Conservation (phyloP, 208 protist genomes). For the Trypanosoma conorhini region DNA sequence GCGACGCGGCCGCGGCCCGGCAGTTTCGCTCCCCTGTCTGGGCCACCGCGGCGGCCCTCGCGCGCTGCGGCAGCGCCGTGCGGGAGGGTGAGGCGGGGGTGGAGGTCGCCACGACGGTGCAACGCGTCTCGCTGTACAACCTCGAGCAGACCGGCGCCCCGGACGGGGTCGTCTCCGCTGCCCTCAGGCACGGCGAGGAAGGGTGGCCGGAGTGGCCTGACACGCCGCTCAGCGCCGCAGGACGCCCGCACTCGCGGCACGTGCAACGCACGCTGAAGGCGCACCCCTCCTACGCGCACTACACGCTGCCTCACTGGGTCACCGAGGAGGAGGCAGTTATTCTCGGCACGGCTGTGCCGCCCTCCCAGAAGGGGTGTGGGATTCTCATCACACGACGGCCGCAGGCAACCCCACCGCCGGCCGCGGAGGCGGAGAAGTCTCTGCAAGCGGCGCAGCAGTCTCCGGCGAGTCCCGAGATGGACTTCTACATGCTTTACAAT, state of each 20-base stretch:
- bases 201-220: not conserved
- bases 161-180: not conserved
- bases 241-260: not conserved
- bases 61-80: slow-evolving; percentile 20
- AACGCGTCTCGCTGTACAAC: slow-evolving; percentile 45
- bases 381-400: slow-evolving; percentile 4
- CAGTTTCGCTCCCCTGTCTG: slow-evolving; percentile 56
- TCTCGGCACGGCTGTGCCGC: slow-evolving; percentile 31
- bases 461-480: not conserved
- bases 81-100: slow-evolving; percentile 32
- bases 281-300: slow-evolving; percentile 25
- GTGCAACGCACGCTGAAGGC: slow-evolving; percentile 3
- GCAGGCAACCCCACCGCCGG: not conserved
- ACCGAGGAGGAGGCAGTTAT: slow-evolving; percentile 22
- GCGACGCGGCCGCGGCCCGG: slow-evolving; percentile 11
- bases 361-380: slow-evolving; percentile 28
- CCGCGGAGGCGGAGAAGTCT: not conserved
- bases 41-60: slow-evolving; percentile 29
- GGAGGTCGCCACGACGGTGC: not conserved
- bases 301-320: slow-evolving; percentile 39
- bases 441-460: not conserved
- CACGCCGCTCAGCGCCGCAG: slow-evolving; percentile 11
- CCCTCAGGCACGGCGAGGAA: not conserved
- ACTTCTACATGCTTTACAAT: slow-evolving; percentile 42
- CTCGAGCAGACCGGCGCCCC: slow-evolving; percentile 51